phyloP scores from a whole-genome alignment of 306 rosid genomes.

The Glycine tomentella region DNA sequence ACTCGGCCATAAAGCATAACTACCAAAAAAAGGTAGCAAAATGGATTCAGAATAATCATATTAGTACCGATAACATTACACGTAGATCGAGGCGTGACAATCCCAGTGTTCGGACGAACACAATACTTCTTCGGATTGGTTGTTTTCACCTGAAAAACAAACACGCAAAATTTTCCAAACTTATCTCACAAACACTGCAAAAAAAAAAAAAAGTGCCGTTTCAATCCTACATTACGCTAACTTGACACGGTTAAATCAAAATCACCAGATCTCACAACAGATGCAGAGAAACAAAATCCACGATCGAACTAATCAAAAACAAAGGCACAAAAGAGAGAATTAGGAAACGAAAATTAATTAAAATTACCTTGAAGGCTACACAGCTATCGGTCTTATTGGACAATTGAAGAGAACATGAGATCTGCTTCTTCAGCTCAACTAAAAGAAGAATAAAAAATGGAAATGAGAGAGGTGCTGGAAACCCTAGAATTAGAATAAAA shows the following conservation, averaged over 20 bases:
- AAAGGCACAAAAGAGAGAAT: too few species aligned
- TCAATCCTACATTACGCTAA: conserved; percentile 37
- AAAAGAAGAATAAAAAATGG: neutral
- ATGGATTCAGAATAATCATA: conserved; percentile 21
- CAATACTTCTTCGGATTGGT: conserved; percentile 98
- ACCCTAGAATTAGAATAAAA: conserved; percentile 36
- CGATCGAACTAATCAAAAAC: neutral
- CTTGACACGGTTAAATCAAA: neutral
- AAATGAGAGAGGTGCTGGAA: conserved; percentile 31
- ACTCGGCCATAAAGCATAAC: neutral
- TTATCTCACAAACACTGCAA: neutral
- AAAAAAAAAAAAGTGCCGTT: too few species aligned
- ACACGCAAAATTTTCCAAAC: conserved; percentile 8
- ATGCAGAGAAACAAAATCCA: conserved; percentile 16
- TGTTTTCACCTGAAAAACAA: conserved; percentile 79
- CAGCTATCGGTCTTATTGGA: conserved; percentile 87
- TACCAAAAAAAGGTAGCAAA: neutral
- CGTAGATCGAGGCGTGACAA: conserved; percentile 84
- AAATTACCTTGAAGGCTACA: conserved; percentile 89
- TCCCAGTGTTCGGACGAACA: conserved; percentile 97
- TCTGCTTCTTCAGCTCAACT: conserved; percentile 99
- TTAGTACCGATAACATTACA: conserved; percentile 85
- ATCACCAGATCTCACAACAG: conserved; percentile 34
- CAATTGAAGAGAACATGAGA: conserved; percentile 91
- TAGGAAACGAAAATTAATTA: too few species aligned